Base-by-base conservation (phyloP, 1,139 yeast species). In the Blastobotrys elegans region DNA sequence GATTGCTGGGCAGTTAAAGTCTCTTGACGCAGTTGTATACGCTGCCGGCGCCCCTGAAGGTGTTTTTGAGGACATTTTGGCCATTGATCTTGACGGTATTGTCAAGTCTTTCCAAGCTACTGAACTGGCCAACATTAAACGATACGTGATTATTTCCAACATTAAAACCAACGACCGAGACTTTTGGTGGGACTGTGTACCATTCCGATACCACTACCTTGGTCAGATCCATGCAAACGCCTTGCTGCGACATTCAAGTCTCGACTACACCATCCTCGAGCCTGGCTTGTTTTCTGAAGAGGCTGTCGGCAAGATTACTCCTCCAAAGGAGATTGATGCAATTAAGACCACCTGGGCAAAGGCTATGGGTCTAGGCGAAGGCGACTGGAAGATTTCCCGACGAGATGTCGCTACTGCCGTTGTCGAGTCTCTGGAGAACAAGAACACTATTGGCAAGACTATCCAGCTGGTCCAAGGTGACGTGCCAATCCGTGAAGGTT, bases 141-240 rank as follows among this genome's bases (percentile, higher is more conserved):
- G 27, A 10, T 24, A 24, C 27, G 10, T 24, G 5, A 5, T 24
- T 24, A 10, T 24, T 5, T 24, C 27, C 8, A 6, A 5, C 8
- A 24, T 24, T 24, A 73, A 73, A 52, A 78, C 84, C 1, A 75
- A 74, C 13, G 69, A 72, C 46, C 67, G 82, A 34, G 73, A 68
- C 1, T 63, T 63, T 45, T 72, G 51, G 53, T 64, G 67, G 54
- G 59, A 64, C 22, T 56, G 68, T n/a, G n/a, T n/a, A 2, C 53
- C 70, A 11, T 53, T 72, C 29, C 56, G 66, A 43, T 57, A 72
- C 20, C 77, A 77, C 62, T 76, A 66, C 52, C 69, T 75, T 46
- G 78, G 82, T 27, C 79, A 79, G 62, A 75, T 73, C 57, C 75
- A 74, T 51, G 82, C 84, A 1, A 84, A 79, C 58, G 62, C 74